Evolutionary conservation across 2,329 filamentous ascomycete genomes (phyloP).

Genomic region (Sphaerulina vaccinii): DNA sequence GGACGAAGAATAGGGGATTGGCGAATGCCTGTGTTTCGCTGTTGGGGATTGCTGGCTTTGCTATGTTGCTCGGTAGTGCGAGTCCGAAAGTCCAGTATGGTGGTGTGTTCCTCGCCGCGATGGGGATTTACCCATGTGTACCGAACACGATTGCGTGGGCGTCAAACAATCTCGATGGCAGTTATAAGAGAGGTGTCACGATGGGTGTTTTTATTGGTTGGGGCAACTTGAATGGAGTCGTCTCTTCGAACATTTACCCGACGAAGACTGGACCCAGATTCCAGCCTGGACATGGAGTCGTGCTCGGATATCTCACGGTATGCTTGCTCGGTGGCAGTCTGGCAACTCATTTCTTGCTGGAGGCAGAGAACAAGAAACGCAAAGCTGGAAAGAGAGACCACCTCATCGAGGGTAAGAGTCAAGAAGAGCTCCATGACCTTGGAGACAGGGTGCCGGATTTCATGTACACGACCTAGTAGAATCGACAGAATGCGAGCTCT

Average conservation of each 20-base stretch:
- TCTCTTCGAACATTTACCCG: conserved; percentile 76
- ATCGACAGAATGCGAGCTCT: neutral
- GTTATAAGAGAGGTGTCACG: conserved; percentile 86
- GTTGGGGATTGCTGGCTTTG: conserved; percentile 73
- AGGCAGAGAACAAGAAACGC: conserved; percentile 67
- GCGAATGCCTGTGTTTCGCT: conserved; percentile 74
- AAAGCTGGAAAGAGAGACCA: conserved; percentile 63
- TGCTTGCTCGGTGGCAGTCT: conserved; percentile 70
- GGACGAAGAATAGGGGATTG: conserved; percentile 67
- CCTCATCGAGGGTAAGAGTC: conserved; percentile 15
- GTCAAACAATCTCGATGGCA: conserved; percentile 83
- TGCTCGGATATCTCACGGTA: conserved; percentile 70
- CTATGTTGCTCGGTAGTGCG: conserved; percentile 68
- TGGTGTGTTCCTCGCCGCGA: conserved; percentile 77
- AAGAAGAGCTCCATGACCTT: conserved; percentile 16
- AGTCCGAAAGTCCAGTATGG: conserved; percentile 72
- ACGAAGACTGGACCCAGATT: conserved; percentile 46
- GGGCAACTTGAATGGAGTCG: conserved; percentile 86
- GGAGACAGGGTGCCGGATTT: conserved; percentile 19
- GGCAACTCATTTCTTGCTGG: conserved; percentile 62
- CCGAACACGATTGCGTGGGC: conserved; percentile 82
- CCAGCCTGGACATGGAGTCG: conserved; percentile 69
- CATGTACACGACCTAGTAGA: conserved; percentile 17
- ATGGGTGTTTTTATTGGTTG: conserved; percentile 85
- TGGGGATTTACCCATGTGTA: conserved; percentile 69